Evolutionary conservation across 2,329 filamentous ascomycete species (phyloP).

Genomic region (Botryotinia globosa): DNA sequence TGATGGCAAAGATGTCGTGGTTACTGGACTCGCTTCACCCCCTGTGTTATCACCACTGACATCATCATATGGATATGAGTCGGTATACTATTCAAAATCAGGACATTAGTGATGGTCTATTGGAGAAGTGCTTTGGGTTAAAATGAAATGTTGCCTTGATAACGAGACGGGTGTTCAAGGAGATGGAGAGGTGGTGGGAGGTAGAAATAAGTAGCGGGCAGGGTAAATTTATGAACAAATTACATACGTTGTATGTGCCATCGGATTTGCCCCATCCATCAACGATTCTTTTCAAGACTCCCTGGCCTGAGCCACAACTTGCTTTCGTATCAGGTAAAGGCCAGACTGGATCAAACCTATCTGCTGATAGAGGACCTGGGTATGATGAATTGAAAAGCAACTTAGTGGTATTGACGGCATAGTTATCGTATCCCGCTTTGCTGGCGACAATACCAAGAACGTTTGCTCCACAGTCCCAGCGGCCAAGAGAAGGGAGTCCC

Average conservation of each 20-base stretch:
- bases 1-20: background rate
- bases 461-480: slow-evolving; percentile 42
- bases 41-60: slow-evolving; percentile 22
- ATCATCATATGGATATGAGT: slow-evolving; percentile 28
- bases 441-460: slow-evolving; percentile 33
- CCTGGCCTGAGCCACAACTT: slow-evolving; percentile 26
- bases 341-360: slow-evolving; percentile 30
- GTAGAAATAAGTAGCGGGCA: background rate
- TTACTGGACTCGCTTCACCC: slow-evolving; percentile 8
- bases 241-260: slow-evolving; percentile 23
- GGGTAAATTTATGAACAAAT: background rate
- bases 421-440: slow-evolving; percentile 29
- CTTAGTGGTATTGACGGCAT: slow-evolving; percentile 36
- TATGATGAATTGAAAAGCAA: slow-evolving; percentile 46
- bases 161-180: background rate
- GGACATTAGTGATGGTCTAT: background rate
- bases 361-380: slow-evolving; percentile 39
- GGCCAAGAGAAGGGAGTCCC: slow-evolving; percentile 42
- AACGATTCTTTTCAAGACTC: slow-evolving; percentile 23
- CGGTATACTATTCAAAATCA: slow-evolving; percentile 22
- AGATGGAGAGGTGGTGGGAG: background rate
- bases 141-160: background rate
- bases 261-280: slow-evolving; percentile 25
- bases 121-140: background rate
- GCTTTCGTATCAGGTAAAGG: slow-evolving; percentile 28